A percentile compares a stretch with the other conserved stretches of the same genome.
phyloP scores from a whole-genome alignment of 2,329 filamentous ascomycete genomes.

The Venturia effusa region DNA sequence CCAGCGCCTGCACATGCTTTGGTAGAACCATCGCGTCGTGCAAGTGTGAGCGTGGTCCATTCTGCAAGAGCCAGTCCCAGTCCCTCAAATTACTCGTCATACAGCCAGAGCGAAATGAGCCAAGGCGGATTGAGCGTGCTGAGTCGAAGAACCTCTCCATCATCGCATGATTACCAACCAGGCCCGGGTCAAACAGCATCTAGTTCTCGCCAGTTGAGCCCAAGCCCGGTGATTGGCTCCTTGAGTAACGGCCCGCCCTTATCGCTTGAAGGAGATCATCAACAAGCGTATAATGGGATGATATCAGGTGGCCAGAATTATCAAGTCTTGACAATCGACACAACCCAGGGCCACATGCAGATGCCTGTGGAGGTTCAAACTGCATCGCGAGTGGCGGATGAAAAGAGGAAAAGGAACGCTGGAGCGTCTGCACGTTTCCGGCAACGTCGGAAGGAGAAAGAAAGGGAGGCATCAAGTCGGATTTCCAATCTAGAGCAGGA shows the following conservation, averaged over 20 bases:
- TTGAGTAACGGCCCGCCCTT: constrained; percentile 1
- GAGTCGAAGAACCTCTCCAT: constrained; percentile 8
- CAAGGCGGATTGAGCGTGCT: not conserved
- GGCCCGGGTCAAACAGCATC: constrained; percentile 8
- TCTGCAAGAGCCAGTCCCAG: constrained; percentile 10
- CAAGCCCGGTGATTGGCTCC: constrained; percentile 1
- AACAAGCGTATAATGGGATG: constrained; percentile 25
- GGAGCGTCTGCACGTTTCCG: constrained; percentile 76
- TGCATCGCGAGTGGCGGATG: constrained; percentile 71
- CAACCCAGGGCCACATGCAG: constrained; percentile 39
- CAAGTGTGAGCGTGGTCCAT: constrained; percentile 10
- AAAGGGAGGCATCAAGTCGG: constrained; percentile 58
- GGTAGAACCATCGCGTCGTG: not conserved
- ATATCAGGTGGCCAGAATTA: constrained; percentile 36
- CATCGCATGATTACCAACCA: not conserved
- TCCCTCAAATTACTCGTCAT: constrained; percentile 10
- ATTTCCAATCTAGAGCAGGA: constrained; percentile 60
- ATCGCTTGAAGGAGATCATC: constrained; percentile 15
- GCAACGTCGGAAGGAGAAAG: constrained; percentile 70
- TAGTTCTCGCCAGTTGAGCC: not conserved
- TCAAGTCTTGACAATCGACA: constrained; percentile 44
- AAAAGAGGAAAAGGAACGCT: constrained; percentile 77
- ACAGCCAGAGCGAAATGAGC: constrained; percentile 10
- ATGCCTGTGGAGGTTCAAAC: constrained; percentile 71
- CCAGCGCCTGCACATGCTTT: not conserved